These are phyloP conservation scores for Leptographium lundbergii DNA, from an alignment of 2,329 filamentous ascomycete genomes.

Conservation along the genomic window DNA sequence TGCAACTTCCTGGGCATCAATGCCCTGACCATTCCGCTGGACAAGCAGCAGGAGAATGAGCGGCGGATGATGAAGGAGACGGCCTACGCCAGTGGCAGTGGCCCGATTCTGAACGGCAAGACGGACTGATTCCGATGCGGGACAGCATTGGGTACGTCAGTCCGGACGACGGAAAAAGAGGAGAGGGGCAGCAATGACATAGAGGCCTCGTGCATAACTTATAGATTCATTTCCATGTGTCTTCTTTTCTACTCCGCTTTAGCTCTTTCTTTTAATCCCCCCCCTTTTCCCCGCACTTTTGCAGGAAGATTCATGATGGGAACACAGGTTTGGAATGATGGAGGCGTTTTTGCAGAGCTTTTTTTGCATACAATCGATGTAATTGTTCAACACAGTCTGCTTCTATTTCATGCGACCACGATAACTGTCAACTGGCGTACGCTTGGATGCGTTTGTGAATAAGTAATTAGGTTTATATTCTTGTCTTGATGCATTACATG, in stretches of 20 bases:
- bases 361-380: neutral
- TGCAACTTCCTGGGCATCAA: constrained; percentile 89
- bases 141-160: neutral
- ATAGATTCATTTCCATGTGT: neutral
- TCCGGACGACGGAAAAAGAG: neutral
- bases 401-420: neutral
- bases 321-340: neutral
- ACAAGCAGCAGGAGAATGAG: constrained; percentile 45
- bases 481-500: neutral
- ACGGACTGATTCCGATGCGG: constrained; percentile 13
- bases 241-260: neutral
- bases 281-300: neutral
- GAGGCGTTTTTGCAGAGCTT: neutral
- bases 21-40: constrained; percentile 69
- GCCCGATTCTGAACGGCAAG: constrained; percentile 15
- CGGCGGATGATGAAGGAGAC: constrained; percentile 21
- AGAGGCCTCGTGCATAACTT: constrained; percentile 12
- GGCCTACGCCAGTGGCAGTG: constrained; percentile 18
- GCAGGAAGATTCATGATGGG: neutral
- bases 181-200: neutral
- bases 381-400: neutral
- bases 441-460: neutral
- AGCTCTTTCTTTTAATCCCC: neutral
- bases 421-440: neutral
- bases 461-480: neutral